These are phyloP conservation scores for Eragrostis nindensis DNA, from an alignment of 176 grass and related monocot species.

Conservation along the genomic window DNA sequence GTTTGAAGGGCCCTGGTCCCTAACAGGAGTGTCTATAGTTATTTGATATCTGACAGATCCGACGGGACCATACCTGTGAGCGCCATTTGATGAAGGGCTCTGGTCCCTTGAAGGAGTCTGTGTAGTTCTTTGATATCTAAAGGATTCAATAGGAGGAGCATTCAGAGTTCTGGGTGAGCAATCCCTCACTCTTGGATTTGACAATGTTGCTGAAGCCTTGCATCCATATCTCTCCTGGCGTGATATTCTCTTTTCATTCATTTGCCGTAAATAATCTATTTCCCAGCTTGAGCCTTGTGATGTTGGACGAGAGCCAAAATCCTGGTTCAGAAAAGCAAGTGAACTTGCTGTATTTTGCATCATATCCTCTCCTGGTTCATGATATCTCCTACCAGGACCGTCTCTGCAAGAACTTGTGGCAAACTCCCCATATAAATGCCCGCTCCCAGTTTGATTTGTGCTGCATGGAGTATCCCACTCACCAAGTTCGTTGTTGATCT, in stretches of 20 bases:
- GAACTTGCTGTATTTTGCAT: conserved; percentile 45
- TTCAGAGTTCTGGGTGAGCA: conserved; percentile 45
- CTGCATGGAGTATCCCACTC: conserved; percentile 46
- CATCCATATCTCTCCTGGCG: conserved; percentile 38
- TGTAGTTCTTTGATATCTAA: conserved; percentile 56
- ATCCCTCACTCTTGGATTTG: conserved; percentile 45
- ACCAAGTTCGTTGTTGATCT: conserved; percentile 57
- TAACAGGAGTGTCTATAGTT: conserved; percentile 42
- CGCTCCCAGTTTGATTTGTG: conserved; percentile 27
- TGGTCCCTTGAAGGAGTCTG: conserved; percentile 41
- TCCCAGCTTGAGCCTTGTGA: conserved; percentile 57
- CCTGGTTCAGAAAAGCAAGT: conserved; percentile 59
- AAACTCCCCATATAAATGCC: conserved; percentile 29
- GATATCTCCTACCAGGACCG: conserved; percentile 36
- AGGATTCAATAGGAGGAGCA: conserved; percentile 67
- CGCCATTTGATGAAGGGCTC: conserved; percentile 40
- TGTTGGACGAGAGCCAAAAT: conserved; percentile 33
- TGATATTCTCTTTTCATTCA: conserved; percentile 57
- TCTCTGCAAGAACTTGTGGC: conserved; percentile 38
- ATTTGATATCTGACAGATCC: conserved; percentile 63
- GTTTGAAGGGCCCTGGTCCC: conserved; percentile 29
- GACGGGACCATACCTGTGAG: conserved; percentile 32
- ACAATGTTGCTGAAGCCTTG: conserved; percentile 42
- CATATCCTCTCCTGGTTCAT: conserved; percentile 43
- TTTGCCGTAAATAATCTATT: conserved; percentile 62